Conservation (phyloP, 78 protist species). For the Emiliania huxleyi region DNA sequence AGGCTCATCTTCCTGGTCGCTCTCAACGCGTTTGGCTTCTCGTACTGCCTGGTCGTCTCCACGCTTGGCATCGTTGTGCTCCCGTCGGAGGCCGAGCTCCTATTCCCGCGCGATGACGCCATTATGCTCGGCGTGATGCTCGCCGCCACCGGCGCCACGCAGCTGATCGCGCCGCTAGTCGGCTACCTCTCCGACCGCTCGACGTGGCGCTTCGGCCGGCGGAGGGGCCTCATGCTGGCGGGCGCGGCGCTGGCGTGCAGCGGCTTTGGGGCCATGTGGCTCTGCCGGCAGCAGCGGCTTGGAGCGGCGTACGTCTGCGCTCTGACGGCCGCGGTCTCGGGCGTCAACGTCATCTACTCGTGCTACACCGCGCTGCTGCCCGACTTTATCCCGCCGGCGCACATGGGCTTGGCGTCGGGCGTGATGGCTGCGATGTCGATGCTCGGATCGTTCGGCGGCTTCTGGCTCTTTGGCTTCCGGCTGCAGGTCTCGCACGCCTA, state of each 20-base stretch:
- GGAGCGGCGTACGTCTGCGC: not conserved
- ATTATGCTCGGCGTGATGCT: constrained; percentile 31
- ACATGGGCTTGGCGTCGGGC: not conserved
- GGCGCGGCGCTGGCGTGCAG: not conserved
- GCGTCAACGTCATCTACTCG: not conserved
- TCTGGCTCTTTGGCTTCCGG: not conserved
- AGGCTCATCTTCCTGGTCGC: not conserved
- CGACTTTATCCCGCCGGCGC: not conserved
- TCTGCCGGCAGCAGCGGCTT: not conserved
- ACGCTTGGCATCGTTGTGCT: not conserved
- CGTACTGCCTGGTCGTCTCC: not conserved
- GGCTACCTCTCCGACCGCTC: constrained; percentile 38
- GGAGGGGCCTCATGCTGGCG: not conserved
- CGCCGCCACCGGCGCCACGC: constrained; percentile 14
- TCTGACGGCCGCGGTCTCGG: not conserved
- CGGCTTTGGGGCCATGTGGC: not conserved
- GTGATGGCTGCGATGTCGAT: not conserved
- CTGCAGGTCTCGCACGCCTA: not conserved
- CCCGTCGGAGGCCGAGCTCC: not conserved
- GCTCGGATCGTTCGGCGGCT: constrained; percentile 17
- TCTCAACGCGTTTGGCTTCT: not conserved
- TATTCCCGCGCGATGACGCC: not conserved
- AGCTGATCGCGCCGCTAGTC: constrained; percentile 10
- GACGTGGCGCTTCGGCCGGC: not conserved
- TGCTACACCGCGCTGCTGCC: constrained; percentile 39